Percentiles rank a stretch among this genome's conserved stretches.
These are phyloP conservation scores for Apiosordaria backusii DNA, from an alignment of 495 filamentous ascomycete genomes.

Conservation along the genomic window DNA sequence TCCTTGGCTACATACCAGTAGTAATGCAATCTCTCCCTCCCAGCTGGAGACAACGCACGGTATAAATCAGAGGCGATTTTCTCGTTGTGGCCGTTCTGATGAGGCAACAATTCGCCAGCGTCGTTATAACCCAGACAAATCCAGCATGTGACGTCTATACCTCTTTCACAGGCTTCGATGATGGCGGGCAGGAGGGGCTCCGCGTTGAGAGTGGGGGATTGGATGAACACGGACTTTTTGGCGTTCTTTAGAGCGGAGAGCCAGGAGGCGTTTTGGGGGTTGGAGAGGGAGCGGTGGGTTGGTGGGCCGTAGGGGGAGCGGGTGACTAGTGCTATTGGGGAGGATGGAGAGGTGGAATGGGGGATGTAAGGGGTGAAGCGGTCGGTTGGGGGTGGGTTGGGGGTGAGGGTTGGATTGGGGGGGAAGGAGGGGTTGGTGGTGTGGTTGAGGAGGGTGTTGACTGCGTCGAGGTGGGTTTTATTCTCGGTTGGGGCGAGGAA, in stretches of 20 bases:
- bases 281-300: slow-evolving; percentile 54
- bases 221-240: slow-evolving; percentile 60
- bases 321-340: slow-evolving; percentile 70
- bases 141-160: slow-evolving; percentile 63
- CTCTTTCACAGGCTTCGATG: slow-evolving; percentile 58
- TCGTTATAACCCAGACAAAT: slow-evolving; percentile 78
- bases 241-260: slow-evolving; percentile 66
- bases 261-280: slow-evolving; percentile 71
- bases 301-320: slow-evolving; percentile 62
- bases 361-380: slow-evolving; percentile 64
- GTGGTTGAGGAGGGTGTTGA: slow-evolving; percentile 62
- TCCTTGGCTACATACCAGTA: slow-evolving; percentile 72
- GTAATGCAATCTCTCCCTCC: slow-evolving; percentile 50
- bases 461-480: slow-evolving; percentile 54
- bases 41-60: slow-evolving; percentile 45
- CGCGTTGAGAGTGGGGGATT: slow-evolving; percentile 73
- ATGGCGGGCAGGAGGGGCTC: slow-evolving; percentile 61
- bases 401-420: slow-evolving; percentile 46
- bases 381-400: slow-evolving; percentile 41
- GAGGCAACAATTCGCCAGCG: slow-evolving; percentile 67
- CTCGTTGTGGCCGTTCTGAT: slow-evolving; percentile 74
- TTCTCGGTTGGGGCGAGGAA: slow-evolving; percentile 43
- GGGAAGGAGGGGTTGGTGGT: slow-evolving; percentile 51
- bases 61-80: slow-evolving; percentile 59
- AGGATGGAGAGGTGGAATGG: slow-evolving; percentile 47